Percentiles rank a stretch among this genome's conserved stretches.
phyloP scores from a whole-genome alignment of 2,329 filamentous ascomycete genomes.

The Fusarium acutatum region DNA sequence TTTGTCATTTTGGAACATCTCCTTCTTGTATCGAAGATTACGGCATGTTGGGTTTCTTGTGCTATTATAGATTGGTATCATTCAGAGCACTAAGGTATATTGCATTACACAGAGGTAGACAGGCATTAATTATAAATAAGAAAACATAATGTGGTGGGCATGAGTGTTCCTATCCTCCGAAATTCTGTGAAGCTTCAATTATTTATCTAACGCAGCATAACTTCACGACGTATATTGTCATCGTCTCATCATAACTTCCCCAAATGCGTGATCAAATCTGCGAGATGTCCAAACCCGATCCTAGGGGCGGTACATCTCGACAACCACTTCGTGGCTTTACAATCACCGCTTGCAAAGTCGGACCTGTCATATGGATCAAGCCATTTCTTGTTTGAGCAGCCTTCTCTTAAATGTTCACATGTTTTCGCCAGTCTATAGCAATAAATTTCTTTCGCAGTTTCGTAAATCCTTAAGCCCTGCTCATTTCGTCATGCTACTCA shows the following conservation, averaged over 20 bases:
- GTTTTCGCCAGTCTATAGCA: background rate
- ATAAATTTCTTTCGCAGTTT: background rate
- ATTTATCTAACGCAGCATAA: background rate
- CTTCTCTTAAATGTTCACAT: background rate
- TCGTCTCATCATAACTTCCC: background rate
- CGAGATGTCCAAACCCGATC: background rate
- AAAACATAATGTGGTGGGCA: background rate
- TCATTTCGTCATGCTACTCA: background rate
- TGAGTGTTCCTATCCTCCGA: background rate
- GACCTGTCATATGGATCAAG: background rate
- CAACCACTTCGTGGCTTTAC: background rate
- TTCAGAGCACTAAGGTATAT: background rate
- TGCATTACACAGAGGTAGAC: background rate
- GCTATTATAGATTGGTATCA: background rate
- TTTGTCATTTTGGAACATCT: background rate
- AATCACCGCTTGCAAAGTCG: background rate
- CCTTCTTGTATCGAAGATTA: background rate
- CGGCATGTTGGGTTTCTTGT: background rate
- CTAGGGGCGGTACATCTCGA: background rate
- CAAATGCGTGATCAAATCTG: background rate
- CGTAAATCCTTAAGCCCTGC: background rate
- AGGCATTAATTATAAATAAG: background rate
- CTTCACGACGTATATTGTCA: background rate
- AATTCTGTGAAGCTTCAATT: background rate
- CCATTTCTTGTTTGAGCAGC: background rate